Evolutionary conservation across 495 filamentous ascomycete genomes (phyloP), one percentile per base, ranked within the genome.

Genomic region (Penicillium simplicissimum): DNA sequence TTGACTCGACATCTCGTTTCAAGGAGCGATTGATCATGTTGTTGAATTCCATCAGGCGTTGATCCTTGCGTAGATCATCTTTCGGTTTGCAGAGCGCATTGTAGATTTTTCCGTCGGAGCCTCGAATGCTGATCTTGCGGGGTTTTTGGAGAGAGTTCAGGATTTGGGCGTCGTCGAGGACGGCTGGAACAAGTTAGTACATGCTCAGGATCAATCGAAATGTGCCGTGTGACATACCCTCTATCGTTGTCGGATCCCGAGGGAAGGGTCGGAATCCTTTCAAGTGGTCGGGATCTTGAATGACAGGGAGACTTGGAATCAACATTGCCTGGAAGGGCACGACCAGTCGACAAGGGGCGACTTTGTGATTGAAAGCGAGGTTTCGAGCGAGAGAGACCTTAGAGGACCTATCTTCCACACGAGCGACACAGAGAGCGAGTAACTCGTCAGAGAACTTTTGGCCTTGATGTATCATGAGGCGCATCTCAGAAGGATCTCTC

Each of bases 11-110:
- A 67, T 98, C 94, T 61, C 88, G 85, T 68, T 96, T 96, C 34
- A 99, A 75, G 25, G 92, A 90, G 58, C 96, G 85, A 70, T 98
- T 97, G 76, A 99, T 96, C 88, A 97, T 93, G 58, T 88, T 87
- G 71, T 97, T 97, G 82, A 98, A 99, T 70, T 98, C 96, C 96
- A 99, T 98, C 21, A 98, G 85, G 49, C 95, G 90, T 67, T 96
- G 93, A 63, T 99, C 95, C 65, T 96, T 98, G 8, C 95, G 89
- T 6, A 99, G 82, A 73, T 99, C 96, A 69, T 98, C 95, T 72
- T 98, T 98, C 6, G 95, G 95, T 67, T 99, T 99, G 79, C 96
- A 95, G 49, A 99, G 82, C 15, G 97, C 85, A 31, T 89, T 88
- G 68, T 99, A 99, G 7, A 84, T 80, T 53, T 88, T 87, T 13